phyloP scores from a whole-genome alignment of 305 asterid species.

The Fraxinus nigra region DNA sequence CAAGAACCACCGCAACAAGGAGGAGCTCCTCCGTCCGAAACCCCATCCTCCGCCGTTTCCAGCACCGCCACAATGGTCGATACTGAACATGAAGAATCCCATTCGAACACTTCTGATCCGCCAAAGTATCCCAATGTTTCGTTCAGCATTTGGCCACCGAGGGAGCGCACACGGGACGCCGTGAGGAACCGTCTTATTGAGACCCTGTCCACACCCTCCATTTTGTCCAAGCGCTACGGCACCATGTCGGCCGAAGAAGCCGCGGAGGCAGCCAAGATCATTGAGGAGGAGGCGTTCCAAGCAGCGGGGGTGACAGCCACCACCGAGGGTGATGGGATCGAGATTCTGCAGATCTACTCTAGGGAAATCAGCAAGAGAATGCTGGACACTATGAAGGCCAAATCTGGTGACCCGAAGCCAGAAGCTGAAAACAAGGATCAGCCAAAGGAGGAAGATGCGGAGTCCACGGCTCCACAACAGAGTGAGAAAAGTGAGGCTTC shows the following conservation, averaged over 20 bases:
- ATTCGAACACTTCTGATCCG: constrained; percentile 5
- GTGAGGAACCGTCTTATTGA: constrained; percentile 25
- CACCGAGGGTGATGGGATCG: constrained; percentile 20
- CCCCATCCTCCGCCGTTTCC: neutral
- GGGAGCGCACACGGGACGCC: constrained; percentile 29
- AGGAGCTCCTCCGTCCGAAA: neutral
- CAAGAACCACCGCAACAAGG: neutral
- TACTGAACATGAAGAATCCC: constrained; percentile 17
- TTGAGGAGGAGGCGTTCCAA: constrained; percentile 24
- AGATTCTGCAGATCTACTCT: constrained; percentile 22
- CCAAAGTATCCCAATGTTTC: neutral
- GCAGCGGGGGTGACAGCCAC: constrained; percentile 13
- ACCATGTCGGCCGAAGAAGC: constrained; percentile 22
- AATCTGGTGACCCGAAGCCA: neutral
- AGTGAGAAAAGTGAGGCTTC: neutral
- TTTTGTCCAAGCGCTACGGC: constrained; percentile 27
- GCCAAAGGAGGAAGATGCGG: neutral
- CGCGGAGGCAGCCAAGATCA: constrained; percentile 13
- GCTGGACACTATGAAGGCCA: neutral
- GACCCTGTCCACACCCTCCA: constrained; percentile 25
- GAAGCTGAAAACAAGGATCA: neutral
- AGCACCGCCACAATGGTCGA: constrained; percentile 20
- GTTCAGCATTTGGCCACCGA: constrained; percentile 35
- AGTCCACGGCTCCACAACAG: neutral
- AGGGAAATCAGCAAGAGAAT: neutral